Conservation (phyloP, 1,284 basidiomycete genomes). For the Tremellales sp. region DNA sequence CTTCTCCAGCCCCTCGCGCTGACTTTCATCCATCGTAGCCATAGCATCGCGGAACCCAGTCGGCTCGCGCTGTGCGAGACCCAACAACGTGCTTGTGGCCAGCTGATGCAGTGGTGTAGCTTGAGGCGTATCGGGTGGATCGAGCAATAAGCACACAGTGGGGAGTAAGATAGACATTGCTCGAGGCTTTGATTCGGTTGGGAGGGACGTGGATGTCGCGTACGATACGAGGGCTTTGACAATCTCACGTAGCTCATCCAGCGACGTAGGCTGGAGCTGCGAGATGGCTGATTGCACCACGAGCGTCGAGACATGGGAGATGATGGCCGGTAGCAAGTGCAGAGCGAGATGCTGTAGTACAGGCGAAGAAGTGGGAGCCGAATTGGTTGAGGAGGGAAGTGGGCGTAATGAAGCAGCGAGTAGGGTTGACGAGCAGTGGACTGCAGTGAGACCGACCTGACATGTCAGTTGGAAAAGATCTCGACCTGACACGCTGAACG, state of each 20-base stretch:
- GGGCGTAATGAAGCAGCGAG: conserved; percentile 55
- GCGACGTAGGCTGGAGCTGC: conserved; percentile 24
- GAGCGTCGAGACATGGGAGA: conserved; percentile 69
- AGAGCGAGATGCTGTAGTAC: conserved; percentile 69
- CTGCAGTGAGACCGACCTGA: conserved; percentile 71
- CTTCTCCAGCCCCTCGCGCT: conserved; percentile 66
- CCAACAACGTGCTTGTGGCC: conserved; percentile 69
- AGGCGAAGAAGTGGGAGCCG: conserved; percentile 32
- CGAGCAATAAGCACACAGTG: conserved; percentile 69
- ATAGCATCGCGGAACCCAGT: conserved; percentile 83
- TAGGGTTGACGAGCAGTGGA: conserved; percentile 81
- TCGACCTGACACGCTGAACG: conserved; percentile 2
- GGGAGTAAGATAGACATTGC: conserved; percentile 74
- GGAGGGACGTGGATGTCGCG: conserved; percentile 52
- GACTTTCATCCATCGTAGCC: conserved; percentile 59
- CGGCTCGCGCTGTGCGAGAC: conserved; percentile 70
- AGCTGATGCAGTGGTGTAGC: conserved; percentile 58
- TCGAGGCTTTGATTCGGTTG: conserved; percentile 62
- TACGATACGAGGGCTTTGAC: conserved; percentile 74
- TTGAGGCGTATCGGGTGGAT: conserved; percentile 51
- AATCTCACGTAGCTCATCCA: conserved; percentile 64
- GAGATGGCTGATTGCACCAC: conserved; percentile 56
- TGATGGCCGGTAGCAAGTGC: conserved; percentile 70
- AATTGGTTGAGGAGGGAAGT: conserved; percentile 20
- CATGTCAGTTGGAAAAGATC: conserved; percentile 4